Evolutionary conservation across 1,139 yeast species (phyloP).

Genomic region (Nadsonia starkeyi-henricii): DNA sequence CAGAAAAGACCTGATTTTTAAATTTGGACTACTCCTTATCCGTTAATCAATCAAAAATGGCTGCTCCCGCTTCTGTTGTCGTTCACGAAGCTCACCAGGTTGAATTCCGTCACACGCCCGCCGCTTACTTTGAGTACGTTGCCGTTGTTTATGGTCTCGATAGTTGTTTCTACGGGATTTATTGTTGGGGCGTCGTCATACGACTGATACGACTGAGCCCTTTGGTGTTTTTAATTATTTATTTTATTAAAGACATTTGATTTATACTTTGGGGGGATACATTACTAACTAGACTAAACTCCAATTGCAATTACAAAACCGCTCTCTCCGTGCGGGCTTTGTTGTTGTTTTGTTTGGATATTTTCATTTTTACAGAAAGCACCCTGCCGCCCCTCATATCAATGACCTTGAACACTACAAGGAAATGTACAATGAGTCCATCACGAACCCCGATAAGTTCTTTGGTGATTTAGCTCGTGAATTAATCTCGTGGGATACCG

Average conservation of each 20-base stretch:
- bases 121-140: conserved; percentile 51
- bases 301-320: too few relatives aligned
- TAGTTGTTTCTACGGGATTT: conserved; percentile 17
- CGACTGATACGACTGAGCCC: conserved; percentile 30
- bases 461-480: conserved; percentile 76
- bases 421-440: conserved; percentile 60
- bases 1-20: too few relatives aligned
- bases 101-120: conserved; percentile 51
- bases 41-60: conserved; percentile 23
- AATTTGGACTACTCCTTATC: too few relatives aligned
- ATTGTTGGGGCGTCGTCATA: too few relatives aligned
- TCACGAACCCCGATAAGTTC: conserved; percentile 68
- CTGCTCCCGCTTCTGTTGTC: conserved; percentile 2
- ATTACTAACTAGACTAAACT: too few relatives aligned
- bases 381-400: conserved; percentile 26
- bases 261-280: conserved; percentile 11
- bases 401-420: conserved; percentile 52
- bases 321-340: too few relatives aligned
- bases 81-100: conserved; percentile 78
- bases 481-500: conserved; percentile 72
- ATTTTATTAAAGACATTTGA: too few relatives aligned
- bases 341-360: conserved; percentile 5
- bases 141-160: conserved; percentile 39
- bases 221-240: conserved; percentile 1
- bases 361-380: conserved; percentile 19